Evolutionary conservation across 441 rosid genomes (phyloP).

Genomic region (Croton laevigatus): DNA sequence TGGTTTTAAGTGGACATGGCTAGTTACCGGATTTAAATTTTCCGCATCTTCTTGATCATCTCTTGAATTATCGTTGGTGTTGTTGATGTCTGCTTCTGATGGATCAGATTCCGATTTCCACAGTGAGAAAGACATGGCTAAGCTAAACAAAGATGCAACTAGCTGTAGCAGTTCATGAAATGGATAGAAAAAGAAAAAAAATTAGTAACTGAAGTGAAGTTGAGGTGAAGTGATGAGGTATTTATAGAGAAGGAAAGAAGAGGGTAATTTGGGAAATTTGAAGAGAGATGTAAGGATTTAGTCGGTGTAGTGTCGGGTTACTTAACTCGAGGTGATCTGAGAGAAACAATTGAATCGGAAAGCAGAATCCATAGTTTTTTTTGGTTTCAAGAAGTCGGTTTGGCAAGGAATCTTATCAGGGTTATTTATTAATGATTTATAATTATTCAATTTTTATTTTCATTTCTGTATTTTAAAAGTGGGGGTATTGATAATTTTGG

Average conservation of each 20-base stretch:
- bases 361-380: conserved; percentile 16
- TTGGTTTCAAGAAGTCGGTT: background rate
- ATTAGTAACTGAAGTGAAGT: background rate
- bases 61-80: background rate
- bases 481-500: too few species aligned
- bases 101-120: conserved; percentile 11
- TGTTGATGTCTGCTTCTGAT: conserved; percentile 14
- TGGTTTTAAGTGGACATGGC: conserved; percentile 40
- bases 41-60: conserved; percentile 31
- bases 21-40: conserved; percentile 22
- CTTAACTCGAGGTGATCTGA: conserved; percentile 17
- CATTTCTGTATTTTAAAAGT: too few species aligned
- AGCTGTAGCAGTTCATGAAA: too few species aligned
- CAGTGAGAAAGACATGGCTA: conserved; percentile 23
- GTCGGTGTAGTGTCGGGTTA: conserved; percentile 27
- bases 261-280: background rate
- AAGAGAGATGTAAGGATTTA: conserved; percentile 1
- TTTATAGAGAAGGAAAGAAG: conserved; percentile 17
- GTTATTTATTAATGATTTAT: too few species aligned
- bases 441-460: background rate
- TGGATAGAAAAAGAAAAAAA: background rate
- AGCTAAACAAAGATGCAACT: too few species aligned
- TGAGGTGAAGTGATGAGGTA: background rate
- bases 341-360: conserved; percentile 11
- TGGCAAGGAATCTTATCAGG: background rate